Evolutionary conservation across 1,284 basidiomycete species (phyloP).

Genomic region (Apiotrichum siamense): DNA sequence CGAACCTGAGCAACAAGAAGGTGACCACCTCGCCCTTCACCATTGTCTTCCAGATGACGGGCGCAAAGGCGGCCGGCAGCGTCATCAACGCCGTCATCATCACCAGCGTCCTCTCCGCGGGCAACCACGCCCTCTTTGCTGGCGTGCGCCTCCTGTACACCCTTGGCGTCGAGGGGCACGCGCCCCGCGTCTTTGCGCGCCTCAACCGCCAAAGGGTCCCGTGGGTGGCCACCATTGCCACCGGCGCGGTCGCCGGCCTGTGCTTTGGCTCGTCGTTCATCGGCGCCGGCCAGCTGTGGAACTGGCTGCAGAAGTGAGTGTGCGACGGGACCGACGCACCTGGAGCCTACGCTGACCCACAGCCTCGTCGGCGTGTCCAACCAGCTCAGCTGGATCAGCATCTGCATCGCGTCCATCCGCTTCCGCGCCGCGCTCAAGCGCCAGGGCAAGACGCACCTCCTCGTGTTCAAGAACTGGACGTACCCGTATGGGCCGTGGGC

Average conservation of each 20-base stretch:
- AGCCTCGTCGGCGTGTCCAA: slow-evolving; percentile 21
- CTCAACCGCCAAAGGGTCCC: slow-evolving; percentile 70
- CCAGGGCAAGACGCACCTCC: slow-evolving; percentile 58
- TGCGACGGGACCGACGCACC: too few relatives aligned
- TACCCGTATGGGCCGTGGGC: slow-evolving; percentile 26
- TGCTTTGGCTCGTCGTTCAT: slow-evolving; percentile 57
- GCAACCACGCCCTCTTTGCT: slow-evolving; percentile 54
- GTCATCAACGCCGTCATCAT: slow-evolving; percentile 61
- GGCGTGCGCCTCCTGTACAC: slow-evolving; percentile 54
- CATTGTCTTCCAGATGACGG: slow-evolving; percentile 60
- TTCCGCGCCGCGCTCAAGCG: slow-evolving; percentile 69
- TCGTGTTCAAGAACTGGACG: slow-evolving; percentile 54
- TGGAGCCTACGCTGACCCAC: background rate
- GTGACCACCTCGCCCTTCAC: slow-evolving; percentile 75
- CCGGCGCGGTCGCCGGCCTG: slow-evolving; percentile 46
- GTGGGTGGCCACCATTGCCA: slow-evolving; percentile 52
- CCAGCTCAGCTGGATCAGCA: slow-evolving; percentile 66
- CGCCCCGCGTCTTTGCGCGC: slow-evolving; percentile 55
- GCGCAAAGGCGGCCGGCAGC: slow-evolving; percentile 66
- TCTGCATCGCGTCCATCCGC: slow-evolving; percentile 69
- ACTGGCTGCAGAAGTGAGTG: slow-evolving; percentile 14
- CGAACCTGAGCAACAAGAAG: slow-evolving; percentile 55
- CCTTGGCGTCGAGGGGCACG: slow-evolving; percentile 50
- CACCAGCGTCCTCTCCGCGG: slow-evolving; percentile 51
- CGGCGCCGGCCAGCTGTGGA: slow-evolving; percentile 30